Conservation (phyloP, 441 rosid species). For the Eruca vesicaria region DNA sequence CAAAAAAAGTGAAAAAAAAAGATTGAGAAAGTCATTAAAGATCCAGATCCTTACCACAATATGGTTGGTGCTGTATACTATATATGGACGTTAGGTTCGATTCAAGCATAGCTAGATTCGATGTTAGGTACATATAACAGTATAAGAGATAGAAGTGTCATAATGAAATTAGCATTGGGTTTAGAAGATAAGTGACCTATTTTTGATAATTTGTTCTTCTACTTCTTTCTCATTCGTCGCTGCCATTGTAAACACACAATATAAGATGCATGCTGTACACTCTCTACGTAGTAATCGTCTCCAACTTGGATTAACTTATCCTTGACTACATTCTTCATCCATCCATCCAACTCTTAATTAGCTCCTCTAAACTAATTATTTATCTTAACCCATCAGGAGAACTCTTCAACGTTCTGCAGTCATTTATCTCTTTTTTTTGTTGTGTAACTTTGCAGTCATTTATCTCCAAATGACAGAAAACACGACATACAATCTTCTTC, state of each 20-base stretch:
- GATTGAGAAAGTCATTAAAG: too few relatives aligned
- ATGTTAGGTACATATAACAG: too few relatives aligned
- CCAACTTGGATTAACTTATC: background rate
- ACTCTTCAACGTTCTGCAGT: background rate
- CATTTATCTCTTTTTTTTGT: too few relatives aligned
- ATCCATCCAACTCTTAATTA: background rate
- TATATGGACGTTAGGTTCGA: background rate
- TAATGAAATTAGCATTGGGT: too few relatives aligned
- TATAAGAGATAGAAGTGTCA: too few relatives aligned
- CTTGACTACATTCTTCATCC: background rate
- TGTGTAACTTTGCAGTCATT: background rate
- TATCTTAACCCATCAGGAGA: background rate
- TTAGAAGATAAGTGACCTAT: background rate
- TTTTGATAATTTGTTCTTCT: background rate
- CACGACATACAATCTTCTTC: background rate
- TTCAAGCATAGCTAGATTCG: too few relatives aligned
- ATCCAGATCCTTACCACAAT: too few relatives aligned
- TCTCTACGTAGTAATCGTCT: background rate
- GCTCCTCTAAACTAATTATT: background rate
- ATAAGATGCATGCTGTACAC: background rate
- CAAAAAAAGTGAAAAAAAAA: too few relatives aligned
- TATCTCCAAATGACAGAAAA: background rate
- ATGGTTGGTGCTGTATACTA: too few relatives aligned
- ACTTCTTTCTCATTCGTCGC: background rate
- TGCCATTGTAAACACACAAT: background rate